A percentile compares a stretch with the other conserved stretches of the same genome.
Evolutionary conservation across 1,139 yeast genomes (phyloP).

Genomic region (Williopsis jadinii): DNA sequence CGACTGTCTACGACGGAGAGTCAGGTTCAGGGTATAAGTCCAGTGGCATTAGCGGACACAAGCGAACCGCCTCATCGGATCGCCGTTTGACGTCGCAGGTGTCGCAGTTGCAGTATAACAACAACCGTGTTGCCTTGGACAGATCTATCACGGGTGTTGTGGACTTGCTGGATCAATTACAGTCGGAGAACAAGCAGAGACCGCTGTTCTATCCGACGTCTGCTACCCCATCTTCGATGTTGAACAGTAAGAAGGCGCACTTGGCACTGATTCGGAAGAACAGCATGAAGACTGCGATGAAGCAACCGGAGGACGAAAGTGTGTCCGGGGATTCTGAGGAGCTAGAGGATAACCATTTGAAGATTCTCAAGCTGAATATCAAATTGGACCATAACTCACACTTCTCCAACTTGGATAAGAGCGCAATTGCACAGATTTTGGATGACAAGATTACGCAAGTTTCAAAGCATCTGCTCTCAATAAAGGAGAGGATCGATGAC

Average conservation of each 20-base stretch:
- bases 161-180: constrained; percentile 46
- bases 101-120: constrained; percentile 64
- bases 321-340: constrained; percentile 20
- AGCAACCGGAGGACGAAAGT: constrained; percentile 20
- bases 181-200: constrained; percentile 46
- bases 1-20: constrained; percentile 20
- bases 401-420: constrained; percentile 50
- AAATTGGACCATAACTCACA: constrained; percentile 43
- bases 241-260: constrained; percentile 35
- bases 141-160: constrained; percentile 53
- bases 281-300: constrained; percentile 20
- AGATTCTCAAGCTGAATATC: constrained; percentile 56
- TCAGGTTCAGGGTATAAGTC: neutral
- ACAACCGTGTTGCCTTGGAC: constrained; percentile 55
- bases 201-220: constrained; percentile 63
- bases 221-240: constrained; percentile 30
- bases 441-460: constrained; percentile 57
- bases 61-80: constrained; percentile 18
- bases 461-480: constrained; percentile 59
- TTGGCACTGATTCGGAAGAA: constrained; percentile 45
- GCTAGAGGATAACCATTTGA: constrained; percentile 35
- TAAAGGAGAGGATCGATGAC: constrained; percentile 82
- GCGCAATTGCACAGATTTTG: constrained; percentile 56
- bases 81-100: constrained; percentile 36
- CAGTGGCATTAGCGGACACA: constrained; percentile 2